A percentile compares a stretch with the other conserved stretches of the same genome.
Conservation (phyloP, 2,329 filamentous ascomycete genomes). For the Cadophora luteo-olivacea region DNA sequence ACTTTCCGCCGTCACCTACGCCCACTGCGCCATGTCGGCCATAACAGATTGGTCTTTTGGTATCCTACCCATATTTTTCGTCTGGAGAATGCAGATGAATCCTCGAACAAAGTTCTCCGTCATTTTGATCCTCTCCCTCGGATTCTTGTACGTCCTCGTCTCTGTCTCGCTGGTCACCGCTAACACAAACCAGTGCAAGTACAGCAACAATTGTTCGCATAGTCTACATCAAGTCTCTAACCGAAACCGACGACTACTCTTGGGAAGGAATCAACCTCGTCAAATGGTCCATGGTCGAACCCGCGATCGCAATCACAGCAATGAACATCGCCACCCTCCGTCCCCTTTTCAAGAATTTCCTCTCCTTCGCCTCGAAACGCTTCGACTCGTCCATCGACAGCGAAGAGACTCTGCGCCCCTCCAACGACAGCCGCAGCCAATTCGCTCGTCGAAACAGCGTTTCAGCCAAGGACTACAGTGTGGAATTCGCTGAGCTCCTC, state of each 20-base stretch:
- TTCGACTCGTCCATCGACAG: conserved; percentile 29
- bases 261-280: conserved; percentile 51
- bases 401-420: conserved; percentile 23
- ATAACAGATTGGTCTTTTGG: conserved; percentile 43
- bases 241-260: conserved; percentile 47
- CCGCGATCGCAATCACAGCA: conserved; percentile 50
- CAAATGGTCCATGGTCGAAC: conserved; percentile 54
- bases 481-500: conserved; percentile 39
- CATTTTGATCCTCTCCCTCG: conserved; percentile 44
- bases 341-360: conserved; percentile 43
- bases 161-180: neutral
- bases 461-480: conserved; percentile 33
- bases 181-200: conserved; percentile 44
- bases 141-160: conserved; percentile 47
- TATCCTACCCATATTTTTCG: conserved; percentile 42
- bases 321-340: conserved; percentile 50
- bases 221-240: conserved; percentile 49
- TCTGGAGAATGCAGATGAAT: conserved; percentile 42
- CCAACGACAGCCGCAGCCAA: conserved; percentile 14
- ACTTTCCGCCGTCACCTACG: conserved; percentile 38
- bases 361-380: conserved; percentile 31
- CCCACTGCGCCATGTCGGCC: conserved; percentile 40
- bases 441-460: conserved; percentile 16
- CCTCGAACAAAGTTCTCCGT: conserved; percentile 45
- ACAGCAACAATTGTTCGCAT: conserved; percentile 52